Conservation (phyloP, 1,139 yeast genomes). For the Lodderomyces elongisporus region DNA sequence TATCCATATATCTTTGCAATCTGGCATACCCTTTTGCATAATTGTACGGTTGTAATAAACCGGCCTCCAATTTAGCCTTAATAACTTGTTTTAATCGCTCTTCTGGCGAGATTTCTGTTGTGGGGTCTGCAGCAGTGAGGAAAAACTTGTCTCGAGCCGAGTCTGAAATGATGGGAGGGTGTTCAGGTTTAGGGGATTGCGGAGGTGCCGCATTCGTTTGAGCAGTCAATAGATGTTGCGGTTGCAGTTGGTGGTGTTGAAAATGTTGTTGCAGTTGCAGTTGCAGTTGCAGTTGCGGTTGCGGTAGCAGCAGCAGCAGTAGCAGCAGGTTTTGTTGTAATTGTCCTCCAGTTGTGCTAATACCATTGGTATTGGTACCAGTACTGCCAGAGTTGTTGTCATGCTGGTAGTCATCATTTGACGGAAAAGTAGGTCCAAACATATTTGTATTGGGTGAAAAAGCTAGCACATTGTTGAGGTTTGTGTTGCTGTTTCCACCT, state of each 20-base stretch:
- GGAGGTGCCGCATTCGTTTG: slow-evolving; percentile 5
- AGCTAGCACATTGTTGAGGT: slow-evolving; percentile 22
- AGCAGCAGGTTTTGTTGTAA: slow-evolving; percentile 9
- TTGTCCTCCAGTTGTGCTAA: slow-evolving; percentile 3
- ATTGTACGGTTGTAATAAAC: slow-evolving; percentile 85
- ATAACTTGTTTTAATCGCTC: slow-evolving; percentile 93
- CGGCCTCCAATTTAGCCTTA: slow-evolving; percentile 92
- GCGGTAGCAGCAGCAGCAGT: slow-evolving; percentile 11
- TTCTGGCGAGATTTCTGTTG: slow-evolving; percentile 91
- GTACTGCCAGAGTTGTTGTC: slow-evolving; percentile 3
- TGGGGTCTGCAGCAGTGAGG: slow-evolving; percentile 95
- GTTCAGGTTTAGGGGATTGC: slow-evolving; percentile 3
- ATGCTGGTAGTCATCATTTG: slow-evolving; percentile 13
- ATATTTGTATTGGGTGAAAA: slow-evolving; percentile 27
- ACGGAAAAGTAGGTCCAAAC: slow-evolving; percentile 18
- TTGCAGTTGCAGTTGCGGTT: slow-evolving; percentile 9
- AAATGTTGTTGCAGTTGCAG: slow-evolving; percentile 6
- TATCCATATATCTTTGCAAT: slow-evolving; percentile 86
- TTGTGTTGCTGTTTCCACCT: slow-evolving; percentile 12
- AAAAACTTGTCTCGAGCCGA: slow-evolving; percentile 92
- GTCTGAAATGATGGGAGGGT: slow-evolving; percentile 52
- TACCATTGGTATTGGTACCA: not conserved
- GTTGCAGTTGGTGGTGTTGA: slow-evolving; percentile 5
- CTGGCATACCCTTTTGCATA: slow-evolving; percentile 93
- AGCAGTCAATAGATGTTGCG: slow-evolving; percentile 6